These are phyloP conservation scores for Wickerhamiella dianesei DNA, from an alignment of 805 yeast genomes.

Conservation along the genomic window DNA sequence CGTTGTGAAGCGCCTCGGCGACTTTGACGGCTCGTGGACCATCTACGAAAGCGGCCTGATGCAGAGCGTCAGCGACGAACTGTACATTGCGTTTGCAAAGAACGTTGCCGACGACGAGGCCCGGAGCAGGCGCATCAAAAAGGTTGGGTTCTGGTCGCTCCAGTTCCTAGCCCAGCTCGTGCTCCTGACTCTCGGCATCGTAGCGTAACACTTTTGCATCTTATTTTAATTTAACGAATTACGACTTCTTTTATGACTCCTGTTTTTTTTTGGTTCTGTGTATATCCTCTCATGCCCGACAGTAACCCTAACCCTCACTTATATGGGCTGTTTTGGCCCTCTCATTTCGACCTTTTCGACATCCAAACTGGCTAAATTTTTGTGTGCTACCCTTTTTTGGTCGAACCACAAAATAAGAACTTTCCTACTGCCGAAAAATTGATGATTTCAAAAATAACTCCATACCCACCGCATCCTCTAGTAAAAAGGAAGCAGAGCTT, in stretches of 20 bases:
- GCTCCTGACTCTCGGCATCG: slow-evolving; percentile 69
- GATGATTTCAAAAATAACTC: no score
- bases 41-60: slow-evolving; percentile 77
- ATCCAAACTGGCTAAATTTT: no score
- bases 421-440: no score
- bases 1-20: slow-evolving; percentile 61
- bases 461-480: no score
- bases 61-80: slow-evolving; percentile 83
- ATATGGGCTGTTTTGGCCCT: no score
- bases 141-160: slow-evolving; percentile 86
- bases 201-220: slow-evolving; percentile 28
- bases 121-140: slow-evolving; percentile 53
- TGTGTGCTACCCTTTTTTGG: no score
- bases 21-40: slow-evolving; percentile 96
- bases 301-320: neutral
- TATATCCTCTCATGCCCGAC: neutral
- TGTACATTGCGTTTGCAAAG: slow-evolving; percentile 78
- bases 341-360: neutral
- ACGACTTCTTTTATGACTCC: neutral
- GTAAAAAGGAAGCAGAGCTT: no score
- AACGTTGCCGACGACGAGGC: slow-evolving; percentile 82
- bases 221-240: neutral
- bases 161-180: slow-evolving; percentile 72
- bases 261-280: neutral
- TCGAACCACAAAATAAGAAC: no score